Base-by-base conservation (phyloP, 768 basidiomycete species). In the Suillus ampliporus region DNA sequence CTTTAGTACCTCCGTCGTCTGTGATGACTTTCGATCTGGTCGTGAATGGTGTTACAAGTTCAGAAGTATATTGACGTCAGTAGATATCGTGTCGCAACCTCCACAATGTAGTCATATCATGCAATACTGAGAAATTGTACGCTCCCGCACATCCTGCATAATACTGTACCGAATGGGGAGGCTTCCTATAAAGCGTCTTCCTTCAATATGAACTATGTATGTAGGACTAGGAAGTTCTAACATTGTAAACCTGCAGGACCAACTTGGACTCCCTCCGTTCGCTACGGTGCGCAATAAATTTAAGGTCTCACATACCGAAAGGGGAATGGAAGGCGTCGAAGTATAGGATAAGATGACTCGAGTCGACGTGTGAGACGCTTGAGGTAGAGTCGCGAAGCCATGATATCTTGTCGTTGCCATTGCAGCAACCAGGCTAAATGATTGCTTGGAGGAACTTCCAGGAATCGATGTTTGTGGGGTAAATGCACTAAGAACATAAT, bases 41-140 rank as follows among this genome's bases (percentile, higher is more conserved):
- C 9, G 80, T 84, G 1, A 78, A 84, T 65, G 85, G 84, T 65
- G 84, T 88, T 4, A 84, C 83, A 14, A 78, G 71, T 60, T 69
- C 86, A 60, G 86, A 87, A 65, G 68, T 64, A 38, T 68, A 69
- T 51, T 51, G 28, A 65, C 23, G 3, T 43, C 14, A 40, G 57
- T 43, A 57, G 8, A 26, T 19, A 41, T 23, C 11, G 6, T n/a
- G 15, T 23, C 15, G 21, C 52, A 10, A 56, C 26, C 26, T 40
- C 17, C 23, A 56, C 17, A 40, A 56, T 56, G 37, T 26, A 56
- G 17, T 56, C 23, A 11, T 19, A 54, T 17, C 15, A 6, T 54
- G 37, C 48, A 17, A 50, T 38, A 38, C 35, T 54, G 15, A 28
- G 26, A 28, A 9, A 9, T 5, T 8, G 17, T 17, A 9, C 35